Evolutionary conservation across 169 alveolate genomes (phyloP).

Genomic region (Plasmodium cynomolgi): DNA sequence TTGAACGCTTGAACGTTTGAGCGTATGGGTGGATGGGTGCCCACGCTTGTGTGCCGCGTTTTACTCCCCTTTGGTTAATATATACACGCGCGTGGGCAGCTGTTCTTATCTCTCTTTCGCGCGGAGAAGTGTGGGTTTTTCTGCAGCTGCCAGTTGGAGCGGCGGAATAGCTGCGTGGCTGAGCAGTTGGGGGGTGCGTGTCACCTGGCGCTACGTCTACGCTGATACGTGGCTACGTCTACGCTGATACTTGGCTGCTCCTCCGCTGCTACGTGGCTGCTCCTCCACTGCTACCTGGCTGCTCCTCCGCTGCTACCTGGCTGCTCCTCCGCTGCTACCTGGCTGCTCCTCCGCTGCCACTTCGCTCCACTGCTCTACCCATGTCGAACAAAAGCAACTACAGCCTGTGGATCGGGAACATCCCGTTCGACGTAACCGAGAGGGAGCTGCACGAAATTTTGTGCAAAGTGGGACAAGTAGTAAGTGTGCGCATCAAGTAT

Average conservation of each 20-base stretch:
- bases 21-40: neutral
- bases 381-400: constrained; percentile 41
- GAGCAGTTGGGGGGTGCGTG: too few relatives aligned
- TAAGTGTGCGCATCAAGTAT: constrained; percentile 77
- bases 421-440: constrained; percentile 81
- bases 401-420: constrained; percentile 77
- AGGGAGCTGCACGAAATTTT: constrained; percentile 79
- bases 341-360: too few relatives aligned
- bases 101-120: neutral
- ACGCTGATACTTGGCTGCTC: neutral
- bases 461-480: constrained; percentile 77
- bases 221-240: too few relatives aligned
- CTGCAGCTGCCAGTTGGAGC: too few relatives aligned
- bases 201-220: neutral
- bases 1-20: neutral
- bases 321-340: neutral
- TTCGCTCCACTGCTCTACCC: too few relatives aligned
- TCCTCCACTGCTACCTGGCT: neutral
- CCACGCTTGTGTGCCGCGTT: neutral
- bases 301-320: too few relatives aligned
- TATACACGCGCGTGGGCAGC: neutral
- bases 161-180: too few relatives aligned
- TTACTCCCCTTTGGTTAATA: neutral
- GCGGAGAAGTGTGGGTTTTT: neutral
- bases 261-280: too few relatives aligned